These are phyloP conservation scores for Taiozyma sp. DNA, from an alignment of 1,139 yeast genomes.

Conservation along the genomic window DNA sequence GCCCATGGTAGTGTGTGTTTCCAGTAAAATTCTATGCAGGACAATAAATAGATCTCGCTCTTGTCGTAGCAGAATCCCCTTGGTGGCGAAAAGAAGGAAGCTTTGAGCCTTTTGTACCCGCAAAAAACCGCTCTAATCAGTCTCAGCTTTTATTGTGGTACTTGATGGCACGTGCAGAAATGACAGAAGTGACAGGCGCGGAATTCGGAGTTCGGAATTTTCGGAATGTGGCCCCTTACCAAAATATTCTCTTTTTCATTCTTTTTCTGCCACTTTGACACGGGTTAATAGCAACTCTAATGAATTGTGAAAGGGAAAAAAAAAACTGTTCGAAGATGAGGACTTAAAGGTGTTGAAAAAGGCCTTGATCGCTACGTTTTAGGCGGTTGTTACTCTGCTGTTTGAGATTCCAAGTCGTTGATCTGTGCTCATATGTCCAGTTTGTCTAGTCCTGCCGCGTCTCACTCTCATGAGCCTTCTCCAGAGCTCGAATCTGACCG, in stretches of 20 bases:
- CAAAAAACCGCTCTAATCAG: not conserved
- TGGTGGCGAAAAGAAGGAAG: not conserved
- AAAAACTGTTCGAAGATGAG: too few relatives aligned
- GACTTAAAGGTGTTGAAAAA: too few relatives aligned
- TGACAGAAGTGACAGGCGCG: not conserved
- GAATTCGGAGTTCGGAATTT: not conserved
- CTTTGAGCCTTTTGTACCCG: not conserved
- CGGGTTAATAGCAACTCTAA: not conserved
- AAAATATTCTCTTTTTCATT: too few relatives aligned
- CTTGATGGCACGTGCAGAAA: not conserved
- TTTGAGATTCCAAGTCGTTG: too few relatives aligned
- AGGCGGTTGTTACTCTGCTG: too few relatives aligned
- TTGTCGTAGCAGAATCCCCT: not conserved
- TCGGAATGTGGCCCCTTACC: not conserved
- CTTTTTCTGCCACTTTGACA: not conserved
- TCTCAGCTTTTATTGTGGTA: not conserved
- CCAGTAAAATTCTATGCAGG: too few relatives aligned
- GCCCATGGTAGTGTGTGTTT: slow-evolving; percentile 23
- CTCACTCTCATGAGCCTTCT: too few relatives aligned
- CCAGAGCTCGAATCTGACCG: not conserved
- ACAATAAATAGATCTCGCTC: not conserved
- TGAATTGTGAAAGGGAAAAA: too few relatives aligned
- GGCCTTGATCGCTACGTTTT: too few relatives aligned
- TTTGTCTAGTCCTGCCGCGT: too few relatives aligned
- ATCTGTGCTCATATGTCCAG: too few relatives aligned